Conservation (phyloP, 2,329 filamentous ascomycete genomes). For the Zopfia rhizophila region DNA sequence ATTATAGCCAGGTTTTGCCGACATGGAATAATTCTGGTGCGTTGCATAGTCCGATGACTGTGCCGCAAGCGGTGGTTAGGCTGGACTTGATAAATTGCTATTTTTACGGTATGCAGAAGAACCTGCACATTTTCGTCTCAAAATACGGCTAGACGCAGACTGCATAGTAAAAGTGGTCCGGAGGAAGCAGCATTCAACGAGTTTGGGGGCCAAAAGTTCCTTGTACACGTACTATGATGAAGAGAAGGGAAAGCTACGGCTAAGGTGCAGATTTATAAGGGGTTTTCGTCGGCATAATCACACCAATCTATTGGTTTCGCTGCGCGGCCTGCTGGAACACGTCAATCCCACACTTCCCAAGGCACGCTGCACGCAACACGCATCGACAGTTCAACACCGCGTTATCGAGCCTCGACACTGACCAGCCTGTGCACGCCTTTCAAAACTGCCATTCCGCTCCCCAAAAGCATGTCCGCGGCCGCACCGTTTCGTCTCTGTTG, state of each 20-base stretch:
- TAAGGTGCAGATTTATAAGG: constrained; percentile 45
- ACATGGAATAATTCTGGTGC: constrained; percentile 8
- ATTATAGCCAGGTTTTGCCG: background rate
- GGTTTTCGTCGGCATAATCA: constrained; percentile 44
- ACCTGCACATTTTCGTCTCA: constrained; percentile 8
- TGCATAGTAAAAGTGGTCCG: constrained; percentile 22
- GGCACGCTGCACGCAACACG: no score
- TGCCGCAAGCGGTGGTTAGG: constrained; percentile 20
- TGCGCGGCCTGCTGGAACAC: constrained; percentile 45
- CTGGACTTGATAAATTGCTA: constrained; percentile 19
- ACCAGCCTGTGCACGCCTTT: constrained; percentile 22
- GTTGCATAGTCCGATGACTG: constrained; percentile 21
- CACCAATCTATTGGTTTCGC: constrained; percentile 49
- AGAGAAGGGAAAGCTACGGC: constrained; percentile 40
- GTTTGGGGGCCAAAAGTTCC: constrained; percentile 43
- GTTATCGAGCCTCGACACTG: constrained; percentile 40
- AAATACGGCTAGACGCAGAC: constrained; percentile 23
- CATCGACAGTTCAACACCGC: constrained; percentile 39
- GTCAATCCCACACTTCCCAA: constrained; percentile 41
- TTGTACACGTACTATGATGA: constrained; percentile 25
- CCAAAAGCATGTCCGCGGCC: constrained; percentile 26
- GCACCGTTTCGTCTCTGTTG: constrained; percentile 29
- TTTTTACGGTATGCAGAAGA: constrained; percentile 4
- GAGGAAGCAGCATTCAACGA: constrained; percentile 19
- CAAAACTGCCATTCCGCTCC: constrained; percentile 16